These are phyloP conservation scores for Epichloe amarillans DNA, from an alignment of 2,329 filamentous ascomycete genomes.

Conservation along the genomic window DNA sequence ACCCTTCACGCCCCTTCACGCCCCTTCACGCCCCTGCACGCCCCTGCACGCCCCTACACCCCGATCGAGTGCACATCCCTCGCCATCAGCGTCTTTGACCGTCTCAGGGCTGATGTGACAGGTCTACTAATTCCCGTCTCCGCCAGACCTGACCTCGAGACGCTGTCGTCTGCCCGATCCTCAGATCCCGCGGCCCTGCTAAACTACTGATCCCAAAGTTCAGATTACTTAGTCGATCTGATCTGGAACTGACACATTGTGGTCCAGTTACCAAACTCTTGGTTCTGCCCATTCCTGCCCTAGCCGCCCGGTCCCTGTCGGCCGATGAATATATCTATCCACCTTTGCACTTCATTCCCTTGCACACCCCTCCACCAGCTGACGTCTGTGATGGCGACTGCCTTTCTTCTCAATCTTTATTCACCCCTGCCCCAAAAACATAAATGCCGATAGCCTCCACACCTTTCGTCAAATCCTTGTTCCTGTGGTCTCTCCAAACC, in stretches of 20 bases:
- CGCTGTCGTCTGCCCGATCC: slow-evolving; percentile 15
- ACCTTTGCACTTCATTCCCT: not conserved
- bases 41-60: not conserved
- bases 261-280: slow-evolving; percentile 9
- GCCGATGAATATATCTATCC: slow-evolving; percentile 1
- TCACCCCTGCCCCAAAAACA: slow-evolving; percentile 14
- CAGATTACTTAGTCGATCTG: slow-evolving; percentile 5
- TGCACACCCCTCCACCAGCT: slow-evolving; percentile 1
- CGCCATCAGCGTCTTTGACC: slow-evolving; percentile 10
- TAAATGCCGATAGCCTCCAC: slow-evolving; percentile 21
- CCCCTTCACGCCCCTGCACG: not conserved
- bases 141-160: slow-evolving; percentile 10
- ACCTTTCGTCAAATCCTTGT: not conserved
- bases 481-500: not conserved
- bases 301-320: slow-evolving; percentile 5
- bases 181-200: slow-evolving; percentile 7
- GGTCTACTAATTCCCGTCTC: slow-evolving; percentile 16
- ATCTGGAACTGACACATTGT: slow-evolving; percentile 6
- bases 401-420: not conserved
- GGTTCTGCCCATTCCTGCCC: slow-evolving; percentile 10
- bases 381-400: not conserved
- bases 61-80: slow-evolving; percentile 1
- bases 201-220: slow-evolving; percentile 4
- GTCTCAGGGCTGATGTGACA: slow-evolving; percentile 23
- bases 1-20: not conserved